These are phyloP conservation scores for Smallanthus sonchifolius DNA, from an alignment of 129 eudicot species.

Conservation along the genomic window DNA sequence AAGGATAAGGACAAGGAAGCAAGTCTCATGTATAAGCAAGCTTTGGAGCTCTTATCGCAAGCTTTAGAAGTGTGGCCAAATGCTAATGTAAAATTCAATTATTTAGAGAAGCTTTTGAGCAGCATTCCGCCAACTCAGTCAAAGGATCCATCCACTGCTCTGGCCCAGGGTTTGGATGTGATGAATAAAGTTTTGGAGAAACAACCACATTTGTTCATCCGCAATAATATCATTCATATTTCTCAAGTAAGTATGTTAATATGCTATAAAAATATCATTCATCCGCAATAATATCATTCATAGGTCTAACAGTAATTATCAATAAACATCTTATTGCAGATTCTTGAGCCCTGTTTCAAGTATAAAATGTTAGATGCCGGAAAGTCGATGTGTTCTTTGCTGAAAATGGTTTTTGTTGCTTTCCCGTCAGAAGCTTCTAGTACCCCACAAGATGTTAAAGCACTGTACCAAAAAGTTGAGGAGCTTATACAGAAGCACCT, in stretches of 20 bases:
- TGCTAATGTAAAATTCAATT: constrained; percentile 97
- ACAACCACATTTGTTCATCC: constrained; percentile 92
- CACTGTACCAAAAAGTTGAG: constrained; percentile 73
- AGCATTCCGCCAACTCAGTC: constrained; percentile 94
- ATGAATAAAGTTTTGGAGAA: constrained; percentile 99
- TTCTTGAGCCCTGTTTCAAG: constrained; percentile 97
- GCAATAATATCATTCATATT: constrained; percentile 88
- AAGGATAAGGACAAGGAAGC: constrained; percentile 97
- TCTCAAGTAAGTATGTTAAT: constrained; percentile 85
- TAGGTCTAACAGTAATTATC: no score
- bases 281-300: no score
- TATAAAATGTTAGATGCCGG: constrained; percentile 97
- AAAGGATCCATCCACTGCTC: constrained; percentile 96
- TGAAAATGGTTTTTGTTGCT: constrained; percentile 91
- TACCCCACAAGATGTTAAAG: constrained; percentile 85
- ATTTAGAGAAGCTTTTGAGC: constrained; percentile 89
- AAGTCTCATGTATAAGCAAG: constrained; percentile 93
- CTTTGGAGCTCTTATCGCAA: constrained; percentile 86
- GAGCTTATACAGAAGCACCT: constrained; percentile 90
- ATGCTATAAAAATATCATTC: no score
- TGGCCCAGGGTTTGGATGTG: constrained; percentile 97
- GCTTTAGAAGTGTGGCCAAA: constrained; percentile 98
- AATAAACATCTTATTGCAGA: no score
- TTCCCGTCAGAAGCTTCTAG: constrained; percentile 77
- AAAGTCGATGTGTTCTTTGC: constrained; percentile 77